Conservation (phyloP, 331 rosid species). For the Ulmus americana region DNA sequence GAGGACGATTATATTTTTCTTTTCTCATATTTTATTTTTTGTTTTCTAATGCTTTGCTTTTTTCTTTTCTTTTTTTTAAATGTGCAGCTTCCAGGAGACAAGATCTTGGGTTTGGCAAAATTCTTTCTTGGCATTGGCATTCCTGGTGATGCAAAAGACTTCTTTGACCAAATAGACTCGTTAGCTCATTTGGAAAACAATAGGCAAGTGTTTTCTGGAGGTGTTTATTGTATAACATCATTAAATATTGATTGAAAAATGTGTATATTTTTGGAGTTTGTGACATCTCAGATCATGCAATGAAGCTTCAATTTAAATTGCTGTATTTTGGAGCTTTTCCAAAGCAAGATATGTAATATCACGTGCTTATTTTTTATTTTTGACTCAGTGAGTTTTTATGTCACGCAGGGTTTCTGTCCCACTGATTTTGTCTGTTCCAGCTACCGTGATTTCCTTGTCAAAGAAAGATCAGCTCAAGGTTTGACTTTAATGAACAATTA, state of each 20-base stretch:
- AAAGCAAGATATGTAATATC: not conserved
- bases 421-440: conserved; percentile 74
- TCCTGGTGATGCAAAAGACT: conserved; percentile 85
- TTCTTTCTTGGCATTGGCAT: conserved; percentile 86
- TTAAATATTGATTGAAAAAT: not conserved
- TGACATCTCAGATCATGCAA: not conserved
- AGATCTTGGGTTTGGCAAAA: conserved; percentile 79
- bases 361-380: not conserved
- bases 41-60: conserved; percentile 20
- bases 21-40: not conserved
- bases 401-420: conserved; percentile 70
- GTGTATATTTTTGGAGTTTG: not conserved
- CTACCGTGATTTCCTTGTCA: conserved; percentile 77
- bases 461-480: conserved; percentile 78
- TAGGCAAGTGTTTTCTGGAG: conserved; percentile 41
- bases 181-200: conserved; percentile 73
- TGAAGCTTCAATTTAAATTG: not conserved
- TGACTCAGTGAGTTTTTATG: conserved; percentile 14
- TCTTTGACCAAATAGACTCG: conserved; percentile 78
- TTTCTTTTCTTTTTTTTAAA: conserved; percentile 9
- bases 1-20: not conserved
- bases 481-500: conserved; percentile 18
- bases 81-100: conserved; percentile 70
- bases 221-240: not conserved
- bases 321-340: not conserved